phyloP scores from a whole-genome alignment of 768 basidiomycete species.

The Termitomyces heimii region DNA sequence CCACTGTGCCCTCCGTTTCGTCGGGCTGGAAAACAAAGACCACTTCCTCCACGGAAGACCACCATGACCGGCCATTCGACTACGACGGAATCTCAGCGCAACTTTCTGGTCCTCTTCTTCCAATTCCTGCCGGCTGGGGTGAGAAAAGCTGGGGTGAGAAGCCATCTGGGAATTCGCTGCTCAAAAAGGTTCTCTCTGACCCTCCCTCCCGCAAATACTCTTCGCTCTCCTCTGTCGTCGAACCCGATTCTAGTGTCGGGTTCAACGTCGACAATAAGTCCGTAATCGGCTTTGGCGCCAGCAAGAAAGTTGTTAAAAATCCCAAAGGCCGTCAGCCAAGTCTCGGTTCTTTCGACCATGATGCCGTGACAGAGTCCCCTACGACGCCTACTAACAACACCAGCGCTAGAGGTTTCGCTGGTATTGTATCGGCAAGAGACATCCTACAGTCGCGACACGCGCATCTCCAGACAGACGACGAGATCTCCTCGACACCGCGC shows the following conservation, averaged over 20 bases:
- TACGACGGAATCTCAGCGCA: neutral
- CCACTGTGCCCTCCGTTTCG: conserved; percentile 9
- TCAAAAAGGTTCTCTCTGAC: conserved; percentile 10
- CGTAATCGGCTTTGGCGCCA: neutral
- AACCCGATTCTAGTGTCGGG: conserved; percentile 4
- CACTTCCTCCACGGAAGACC: neutral
- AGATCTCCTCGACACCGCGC: conserved; percentile 14
- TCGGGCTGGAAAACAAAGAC: conserved; percentile 17
- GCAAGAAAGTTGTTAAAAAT: conserved; percentile 23
- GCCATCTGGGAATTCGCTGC: conserved; percentile 7
- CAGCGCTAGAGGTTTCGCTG: conserved; percentile 9
- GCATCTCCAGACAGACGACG: conserved; percentile 7
- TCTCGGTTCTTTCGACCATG: conserved; percentile 12
- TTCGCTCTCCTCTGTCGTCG: conserved; percentile 1
- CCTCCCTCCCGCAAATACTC: conserved; percentile 7
- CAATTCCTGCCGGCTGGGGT: conserved; percentile 12
- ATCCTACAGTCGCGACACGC: conserved; percentile 7
- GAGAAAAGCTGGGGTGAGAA: conserved; percentile 8
- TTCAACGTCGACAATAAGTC: neutral
- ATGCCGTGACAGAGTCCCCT: conserved; percentile 6
- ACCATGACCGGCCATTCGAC: neutral
- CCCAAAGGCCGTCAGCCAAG: conserved; percentile 22
- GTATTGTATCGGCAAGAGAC: conserved; percentile 7
- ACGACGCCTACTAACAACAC: conserved; percentile 9
- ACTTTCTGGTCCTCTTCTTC: conserved; percentile 5